Evolutionary conservation across 176 grass and related monocot species (phyloP), one percentile per base, ranked within the genome.

Genomic region (Panicum miliaceum): DNA sequence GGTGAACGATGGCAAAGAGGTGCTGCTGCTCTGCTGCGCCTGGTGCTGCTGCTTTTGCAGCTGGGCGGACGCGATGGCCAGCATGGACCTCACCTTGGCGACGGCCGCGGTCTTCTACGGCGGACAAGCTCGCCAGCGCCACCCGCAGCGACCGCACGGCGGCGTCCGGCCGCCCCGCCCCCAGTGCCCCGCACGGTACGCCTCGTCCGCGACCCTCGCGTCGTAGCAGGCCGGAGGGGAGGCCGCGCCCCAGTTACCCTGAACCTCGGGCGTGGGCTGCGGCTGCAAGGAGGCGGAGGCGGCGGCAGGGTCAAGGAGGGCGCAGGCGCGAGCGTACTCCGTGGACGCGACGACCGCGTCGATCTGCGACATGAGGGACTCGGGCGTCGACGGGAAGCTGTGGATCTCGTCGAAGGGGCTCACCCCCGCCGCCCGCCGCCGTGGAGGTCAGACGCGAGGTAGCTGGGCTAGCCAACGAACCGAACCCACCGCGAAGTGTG

Each of bases 361-460:
- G 96, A 98, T 92, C 81, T 98, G 91, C 20, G 91, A 86, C 96
- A 98, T 92, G 41, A 98, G 87, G 9, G 96, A 71, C 58, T 98
- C 96, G 0, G 93, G 91, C 6, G 87, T 87, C 15, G 96, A 86
- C 12, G 93, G 89, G 84, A 95, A 93, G 89, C 87, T 87, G 18
- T 90, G 88, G 79, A 97, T 91, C 85, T 77, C 86, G 86, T 98
- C 96, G 83, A 98, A 94, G 36, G 89, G 89, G 96, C 89, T 98
- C 96, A 96, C 4, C 84, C 88, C 43, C 52, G 53, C 42, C 67
- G 41, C 22, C 85, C 77, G 9, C 57, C 72, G 14, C 58, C 65
- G 76, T 15, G 11, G 25, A 63, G 60, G 60, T 27, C 54, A 58
- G 54, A n/a, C 38, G 25, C 13, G 14, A 19, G 13, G 26, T 29